phyloP scores from a whole-genome alignment of 2,329 filamentous ascomycete genomes.

The Stemphylium beticola region DNA sequence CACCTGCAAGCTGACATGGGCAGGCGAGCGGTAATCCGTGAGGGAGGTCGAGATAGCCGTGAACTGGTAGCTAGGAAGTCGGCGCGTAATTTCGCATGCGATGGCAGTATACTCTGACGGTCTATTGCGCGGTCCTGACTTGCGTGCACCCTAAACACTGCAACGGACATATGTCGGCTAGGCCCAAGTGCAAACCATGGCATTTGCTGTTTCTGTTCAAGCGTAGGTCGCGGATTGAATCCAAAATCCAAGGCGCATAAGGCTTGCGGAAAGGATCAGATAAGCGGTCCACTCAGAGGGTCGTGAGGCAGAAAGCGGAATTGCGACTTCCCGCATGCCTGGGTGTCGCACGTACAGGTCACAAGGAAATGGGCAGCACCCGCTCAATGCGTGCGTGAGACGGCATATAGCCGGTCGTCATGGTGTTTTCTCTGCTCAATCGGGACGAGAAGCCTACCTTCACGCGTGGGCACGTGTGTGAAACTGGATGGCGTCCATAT shows the following conservation, averaged over 20 bases:
- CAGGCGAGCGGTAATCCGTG: slow-evolving; percentile 12
- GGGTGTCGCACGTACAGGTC: too few relatives aligned
- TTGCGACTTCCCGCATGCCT: slow-evolving; percentile 3
- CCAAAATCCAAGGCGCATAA: slow-evolving; percentile 6
- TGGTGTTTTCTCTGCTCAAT: not conserved
- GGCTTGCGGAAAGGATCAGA: slow-evolving; percentile 15
- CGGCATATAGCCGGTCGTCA: slow-evolving; percentile 25
- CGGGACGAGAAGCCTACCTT: slow-evolving; percentile 8
- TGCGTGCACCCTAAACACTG: slow-evolving; percentile 3
- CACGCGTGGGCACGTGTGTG: slow-evolving; percentile 12
- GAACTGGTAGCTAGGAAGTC: slow-evolving; percentile 6
- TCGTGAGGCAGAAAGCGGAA: not conserved
- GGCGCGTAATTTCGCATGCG: slow-evolving; percentile 12
- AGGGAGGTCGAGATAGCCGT: slow-evolving; percentile 4
- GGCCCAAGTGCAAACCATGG: slow-evolving; percentile 8
- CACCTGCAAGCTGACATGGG: slow-evolving; percentile 8
- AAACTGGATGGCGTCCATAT: slow-evolving; percentile 6
- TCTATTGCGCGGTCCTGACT: not conserved
- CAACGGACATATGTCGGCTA: slow-evolving; percentile 5
- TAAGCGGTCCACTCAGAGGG: slow-evolving; percentile 5
- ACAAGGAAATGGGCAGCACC: slow-evolving; percentile 10
- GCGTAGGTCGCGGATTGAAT: slow-evolving; percentile 10
- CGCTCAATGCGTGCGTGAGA: slow-evolving; percentile 9
- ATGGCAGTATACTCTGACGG: slow-evolving; percentile 2
- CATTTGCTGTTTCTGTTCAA: slow-evolving; percentile 34